A percentile compares a stretch with the other conserved stretches of the same genome.
Conservation (phyloP, 1,284 basidiomycete genomes). For the Apiotrichum porosum region DNA sequence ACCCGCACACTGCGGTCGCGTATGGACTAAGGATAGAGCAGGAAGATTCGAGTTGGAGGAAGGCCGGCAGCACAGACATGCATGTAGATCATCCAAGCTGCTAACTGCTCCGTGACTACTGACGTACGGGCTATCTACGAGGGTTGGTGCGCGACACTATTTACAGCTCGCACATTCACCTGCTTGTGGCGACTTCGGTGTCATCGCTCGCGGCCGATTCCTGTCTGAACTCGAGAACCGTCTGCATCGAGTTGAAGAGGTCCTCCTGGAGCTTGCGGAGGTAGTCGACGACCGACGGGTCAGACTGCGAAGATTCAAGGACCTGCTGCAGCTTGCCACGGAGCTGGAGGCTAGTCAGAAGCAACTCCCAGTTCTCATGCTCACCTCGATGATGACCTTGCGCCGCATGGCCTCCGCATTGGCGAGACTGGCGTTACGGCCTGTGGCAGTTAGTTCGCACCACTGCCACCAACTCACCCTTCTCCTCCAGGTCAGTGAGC, state of each 20-base stretch:
- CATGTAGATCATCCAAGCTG: constrained; percentile 20
- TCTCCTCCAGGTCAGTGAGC: constrained; percentile 59
- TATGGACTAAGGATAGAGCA: constrained; percentile 64
- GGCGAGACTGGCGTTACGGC: constrained; percentile 11
- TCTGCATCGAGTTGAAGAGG: constrained; percentile 1
- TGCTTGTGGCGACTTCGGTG: too few relatives aligned
- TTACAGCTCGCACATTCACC: too few relatives aligned
- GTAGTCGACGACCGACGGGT: neutral
- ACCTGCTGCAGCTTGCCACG: constrained; percentile 11
- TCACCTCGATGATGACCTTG: constrained; percentile 18
- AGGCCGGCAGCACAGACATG: constrained; percentile 8
- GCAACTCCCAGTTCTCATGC: too few relatives aligned
- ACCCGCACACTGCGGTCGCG: constrained; percentile 80
- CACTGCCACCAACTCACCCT: constrained; percentile 32
- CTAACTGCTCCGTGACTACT: too few relatives aligned
- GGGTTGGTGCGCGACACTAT: too few relatives aligned
- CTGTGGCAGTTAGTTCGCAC: constrained; percentile 2
- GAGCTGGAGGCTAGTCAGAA: constrained; percentile 6
- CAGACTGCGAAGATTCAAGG: constrained; percentile 4
- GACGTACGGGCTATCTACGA: too few relatives aligned
- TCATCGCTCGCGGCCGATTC: neutral
- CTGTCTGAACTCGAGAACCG: neutral
- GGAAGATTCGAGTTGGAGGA: neutral
- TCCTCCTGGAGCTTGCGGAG: constrained; percentile 4
- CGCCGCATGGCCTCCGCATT: constrained; percentile 10